These are phyloP conservation scores for Hansenula sp. DNA, from an alignment of 1,139 yeast genomes.

Conservation along the genomic window DNA sequence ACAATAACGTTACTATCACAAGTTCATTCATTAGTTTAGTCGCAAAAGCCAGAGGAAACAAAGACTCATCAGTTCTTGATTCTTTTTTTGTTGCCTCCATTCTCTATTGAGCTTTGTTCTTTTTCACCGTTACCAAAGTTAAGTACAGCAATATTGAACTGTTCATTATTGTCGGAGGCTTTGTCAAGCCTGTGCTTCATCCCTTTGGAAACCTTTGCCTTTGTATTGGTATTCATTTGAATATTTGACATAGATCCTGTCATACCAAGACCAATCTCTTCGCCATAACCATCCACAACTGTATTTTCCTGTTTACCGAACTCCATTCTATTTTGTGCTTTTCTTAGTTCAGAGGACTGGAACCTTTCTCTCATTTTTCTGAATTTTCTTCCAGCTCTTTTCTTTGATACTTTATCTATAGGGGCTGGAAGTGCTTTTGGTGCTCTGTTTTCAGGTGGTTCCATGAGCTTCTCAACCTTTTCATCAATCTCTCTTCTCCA, in stretches of 20 bases:
- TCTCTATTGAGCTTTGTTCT: background rate
- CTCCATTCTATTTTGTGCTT: constrained; percentile 79
- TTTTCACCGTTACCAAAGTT: constrained; percentile 10
- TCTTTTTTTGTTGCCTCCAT: background rate
- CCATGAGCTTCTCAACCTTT: constrained; percentile 66
- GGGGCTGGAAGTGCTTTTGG: constrained; percentile 85
- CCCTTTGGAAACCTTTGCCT: constrained; percentile 50
- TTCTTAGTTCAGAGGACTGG: constrained; percentile 75
- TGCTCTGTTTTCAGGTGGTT: constrained; percentile 70
- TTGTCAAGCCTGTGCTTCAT: constrained; percentile 43
- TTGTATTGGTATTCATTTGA: constrained; percentile 36
- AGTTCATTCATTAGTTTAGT: too few relatives aligned
- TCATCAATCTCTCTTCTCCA: constrained; percentile 57
- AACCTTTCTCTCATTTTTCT: constrained; percentile 79
- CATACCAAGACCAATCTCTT: constrained; percentile 83
- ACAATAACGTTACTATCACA: too few relatives aligned
- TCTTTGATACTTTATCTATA: constrained; percentile 69
- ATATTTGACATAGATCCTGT: constrained; percentile 31
- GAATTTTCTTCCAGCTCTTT: constrained; percentile 81
- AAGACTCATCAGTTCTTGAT: too few relatives aligned
- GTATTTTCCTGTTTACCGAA: constrained; percentile 75
- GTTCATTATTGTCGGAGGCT: constrained; percentile 5
- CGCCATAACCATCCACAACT: constrained; percentile 63
- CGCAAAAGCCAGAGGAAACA: too few relatives aligned
- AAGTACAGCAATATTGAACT: constrained; percentile 18